Percentiles rank a stretch among this genome's conserved stretches.
Conservation (phyloP, 2,329 filamentous ascomycete species). For the Neonectria magnoliae region DNA sequence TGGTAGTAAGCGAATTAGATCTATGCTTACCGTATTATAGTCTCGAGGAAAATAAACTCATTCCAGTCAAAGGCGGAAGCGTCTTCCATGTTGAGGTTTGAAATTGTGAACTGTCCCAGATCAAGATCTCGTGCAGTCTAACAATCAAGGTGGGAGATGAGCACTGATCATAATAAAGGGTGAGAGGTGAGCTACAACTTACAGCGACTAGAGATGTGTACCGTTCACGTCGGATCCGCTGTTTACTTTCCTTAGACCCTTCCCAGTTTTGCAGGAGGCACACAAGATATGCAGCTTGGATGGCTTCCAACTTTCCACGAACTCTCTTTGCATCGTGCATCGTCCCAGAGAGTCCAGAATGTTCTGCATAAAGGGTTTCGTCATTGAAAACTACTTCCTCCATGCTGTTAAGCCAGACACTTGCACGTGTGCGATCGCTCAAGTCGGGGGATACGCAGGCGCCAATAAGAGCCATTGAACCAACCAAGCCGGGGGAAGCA, state of each 20-base stretch:
- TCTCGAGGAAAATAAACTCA: not conserved
- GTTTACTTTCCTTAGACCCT: not conserved
- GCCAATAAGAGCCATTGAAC: slow-evolving; percentile 3
- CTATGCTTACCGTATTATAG: not conserved
- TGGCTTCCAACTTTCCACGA: not conserved
- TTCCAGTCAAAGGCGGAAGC: not conserved
- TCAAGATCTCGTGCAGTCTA: slow-evolving; percentile 5
- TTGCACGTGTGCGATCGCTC: not conserved
- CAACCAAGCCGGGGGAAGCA: not conserved
- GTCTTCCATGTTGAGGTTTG: not conserved
- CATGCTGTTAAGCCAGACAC: slow-evolving; percentile 9
- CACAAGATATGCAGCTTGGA: slow-evolving; percentile 7
- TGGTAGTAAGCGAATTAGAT: too few species aligned
- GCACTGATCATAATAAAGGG: not conserved
- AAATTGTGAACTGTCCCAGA: not conserved
- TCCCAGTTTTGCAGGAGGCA: slow-evolving; percentile 7
- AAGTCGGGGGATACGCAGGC: slow-evolving; percentile 11
- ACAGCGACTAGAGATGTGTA: not conserved
- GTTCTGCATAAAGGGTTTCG: not conserved
- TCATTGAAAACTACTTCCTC: slow-evolving; percentile 1
- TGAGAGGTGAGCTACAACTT: not conserved
- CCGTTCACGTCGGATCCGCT: slow-evolving; percentile 3
- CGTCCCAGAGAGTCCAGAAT: not conserved
- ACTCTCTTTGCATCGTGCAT: not conserved
- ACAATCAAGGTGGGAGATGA: not conserved